Percentiles rank a stretch among this genome's conserved stretches.
phyloP scores from a whole-genome alignment of 1,284 basidiomycete species.

The Mycosarcoma mackinlayi region DNA sequence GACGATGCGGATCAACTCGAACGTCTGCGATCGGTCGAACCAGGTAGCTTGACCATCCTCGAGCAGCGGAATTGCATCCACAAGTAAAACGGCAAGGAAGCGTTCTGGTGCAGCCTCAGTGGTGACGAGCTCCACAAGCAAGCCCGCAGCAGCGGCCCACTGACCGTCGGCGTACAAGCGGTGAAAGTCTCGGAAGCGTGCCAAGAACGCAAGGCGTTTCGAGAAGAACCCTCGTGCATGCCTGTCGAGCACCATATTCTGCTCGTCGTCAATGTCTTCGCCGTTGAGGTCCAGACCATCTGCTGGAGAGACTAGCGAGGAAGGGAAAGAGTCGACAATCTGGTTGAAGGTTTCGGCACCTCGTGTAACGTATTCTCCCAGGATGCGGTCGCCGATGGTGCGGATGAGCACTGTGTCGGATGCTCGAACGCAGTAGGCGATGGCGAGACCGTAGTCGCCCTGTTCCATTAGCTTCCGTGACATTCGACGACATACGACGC shows the following conservation, averaged over 20 bases:
- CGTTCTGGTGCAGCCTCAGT: constrained; percentile 61
- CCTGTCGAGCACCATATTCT: constrained; percentile 7
- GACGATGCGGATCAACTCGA: constrained; percentile 61
- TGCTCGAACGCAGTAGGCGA: constrained; percentile 64
- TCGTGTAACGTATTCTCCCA: constrained; percentile 55
- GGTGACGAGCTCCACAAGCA: constrained; percentile 60
- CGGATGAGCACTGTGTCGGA: constrained; percentile 57
- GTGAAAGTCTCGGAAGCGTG: constrained; percentile 65
- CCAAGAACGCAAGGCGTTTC: constrained; percentile 60
- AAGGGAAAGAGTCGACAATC: constrained; percentile 63
- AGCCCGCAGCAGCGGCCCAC: constrained; percentile 50
- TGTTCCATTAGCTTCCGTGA: constrained; percentile 39
- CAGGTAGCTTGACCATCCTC: constrained; percentile 46
- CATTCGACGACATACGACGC: constrained; percentile 59
- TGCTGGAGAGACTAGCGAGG: constrained; percentile 46
- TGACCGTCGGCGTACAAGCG: constrained; percentile 48
- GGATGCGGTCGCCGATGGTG: constrained; percentile 58
- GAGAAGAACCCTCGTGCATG: constrained; percentile 49
- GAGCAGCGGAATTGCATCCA: constrained; percentile 62
- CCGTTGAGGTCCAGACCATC: constrained; percentile 26
- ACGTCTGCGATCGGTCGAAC: constrained; percentile 57
- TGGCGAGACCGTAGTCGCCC: constrained; percentile 56
- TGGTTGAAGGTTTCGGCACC: constrained; percentile 54
- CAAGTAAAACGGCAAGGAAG: constrained; percentile 62
- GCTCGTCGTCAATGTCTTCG: constrained; percentile 13